Evolutionary conservation across 2,329 filamentous ascomycete species (phyloP), one percentile per base, ranked within the genome.

Genomic region (Fusarium clavum): DNA sequence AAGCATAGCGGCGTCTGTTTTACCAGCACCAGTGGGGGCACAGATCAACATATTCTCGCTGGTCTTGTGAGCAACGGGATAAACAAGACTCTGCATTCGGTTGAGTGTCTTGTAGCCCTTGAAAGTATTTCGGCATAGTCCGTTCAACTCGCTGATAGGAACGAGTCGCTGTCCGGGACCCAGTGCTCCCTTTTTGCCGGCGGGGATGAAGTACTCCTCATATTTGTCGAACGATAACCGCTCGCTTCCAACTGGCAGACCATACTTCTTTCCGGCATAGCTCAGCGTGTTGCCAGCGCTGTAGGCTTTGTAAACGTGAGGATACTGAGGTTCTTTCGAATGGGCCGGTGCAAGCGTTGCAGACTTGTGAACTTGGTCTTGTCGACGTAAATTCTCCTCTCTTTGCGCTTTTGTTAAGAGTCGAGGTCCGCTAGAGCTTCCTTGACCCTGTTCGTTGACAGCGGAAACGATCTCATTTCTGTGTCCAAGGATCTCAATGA

Each of bases 21-120:
- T 99, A 89, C 96, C 96, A 66, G 94, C 94, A 88, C 96, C 96
- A 57, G 96, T 99, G 7, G 96, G 96, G 24, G 96, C 96, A 80
- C 96, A 99, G 64, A 99, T 97, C 54, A 99, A 88, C 95, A 99
- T 98, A 73, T 99, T 99, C 81, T 99, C 96, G 76, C 90, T 97
- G 4, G 94, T 98, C 78, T 91, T 93, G 82, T 99, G 98, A 0
- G 94, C 96, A 8, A 99, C 93, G 1, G 94, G 94, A 75, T 97
- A 97, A 1, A 98, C 93, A 49, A 99, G 85, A 78, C 94, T 98
- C 82, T 99, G 96, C 97, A 99, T 99, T 29, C 97, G 91, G 77
- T 99, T 99, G 64, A 99, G 86, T 5, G 92, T 83, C 81, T 94
- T 95, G 84, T 99, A 99, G 0, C 94, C 94, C 77, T 91, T 93